Conservation (phyloP, 169 alveolate genomes). For the Theileria parva region DNA sequence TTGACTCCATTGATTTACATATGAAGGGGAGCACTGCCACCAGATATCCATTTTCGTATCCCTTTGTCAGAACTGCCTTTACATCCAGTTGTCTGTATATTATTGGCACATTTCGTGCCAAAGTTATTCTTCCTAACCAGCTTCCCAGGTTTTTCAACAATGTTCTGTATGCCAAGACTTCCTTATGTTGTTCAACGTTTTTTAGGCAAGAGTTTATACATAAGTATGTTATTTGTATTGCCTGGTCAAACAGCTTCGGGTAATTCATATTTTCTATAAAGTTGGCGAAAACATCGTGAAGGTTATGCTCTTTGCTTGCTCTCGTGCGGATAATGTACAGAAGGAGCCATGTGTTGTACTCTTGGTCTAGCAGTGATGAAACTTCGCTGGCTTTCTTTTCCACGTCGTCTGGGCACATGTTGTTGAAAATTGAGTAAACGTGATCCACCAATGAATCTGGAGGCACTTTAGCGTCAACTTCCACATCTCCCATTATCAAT, state of each 20-base stretch:
- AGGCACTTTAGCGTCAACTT: conserved; percentile 64
- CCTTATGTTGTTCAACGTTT: conserved; percentile 78
- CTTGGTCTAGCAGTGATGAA: conserved; percentile 77
- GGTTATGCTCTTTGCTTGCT: conserved; percentile 88
- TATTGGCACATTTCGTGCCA: conserved; percentile 86
- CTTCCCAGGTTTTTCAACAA: conserved; percentile 86
- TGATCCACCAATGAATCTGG: conserved; percentile 68
- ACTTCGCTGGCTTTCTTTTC: conserved; percentile 77
- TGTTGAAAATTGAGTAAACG: conserved; percentile 74
- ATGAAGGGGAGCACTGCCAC: conserved; percentile 86
- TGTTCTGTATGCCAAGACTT: conserved; percentile 82
- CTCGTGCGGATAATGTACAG: conserved; percentile 86
- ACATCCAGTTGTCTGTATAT: conserved; percentile 83
- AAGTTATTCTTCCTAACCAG: conserved; percentile 88
- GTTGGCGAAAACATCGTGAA: conserved; percentile 83
- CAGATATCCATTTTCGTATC: conserved; percentile 80
- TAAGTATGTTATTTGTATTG: conserved; percentile 81
- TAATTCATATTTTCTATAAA: conserved; percentile 79
- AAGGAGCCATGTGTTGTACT: conserved; percentile 83
- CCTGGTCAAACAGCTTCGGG: conserved; percentile 77
- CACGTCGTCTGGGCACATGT: conserved; percentile 70
- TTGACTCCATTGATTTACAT: conserved; percentile 81
- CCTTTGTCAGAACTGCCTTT: conserved; percentile 82
- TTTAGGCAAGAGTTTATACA: conserved; percentile 82
- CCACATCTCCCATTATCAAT: conserved; percentile 67